Base-by-base conservation (phyloP, 73 alveolate species). In the Paramecium caudatum region DNA sequence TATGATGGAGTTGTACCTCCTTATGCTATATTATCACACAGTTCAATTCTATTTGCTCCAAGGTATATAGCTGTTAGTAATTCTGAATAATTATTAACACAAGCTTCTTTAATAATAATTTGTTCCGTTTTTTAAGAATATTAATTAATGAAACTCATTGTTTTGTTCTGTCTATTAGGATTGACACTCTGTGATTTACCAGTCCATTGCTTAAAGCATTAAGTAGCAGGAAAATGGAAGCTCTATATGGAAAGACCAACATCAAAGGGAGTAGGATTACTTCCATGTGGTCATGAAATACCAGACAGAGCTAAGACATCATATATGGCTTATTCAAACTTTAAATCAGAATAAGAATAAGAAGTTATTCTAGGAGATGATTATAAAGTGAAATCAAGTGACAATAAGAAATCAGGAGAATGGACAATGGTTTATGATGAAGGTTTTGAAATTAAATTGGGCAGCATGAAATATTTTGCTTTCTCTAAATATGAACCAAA, bases 1-100 rank as follows among this genome's bases (percentile, higher is more conserved):
- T 91, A 94, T 3, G 96, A 94, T 9, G 96, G 96, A 9, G 95
- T 94, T 1, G 93, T 87, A 9, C 96, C 95, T 46, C 91, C 95
- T 61, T 91, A 49, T 4, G 84, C 74, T 88, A 91, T 68, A 49
- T 94, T 94, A 91, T 82, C 92, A 49, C 96, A 94, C 47, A 94
- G 68, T 50, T 91, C 97, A 15, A 87, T 39, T 87, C 96, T 91
- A 63, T 91, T 90, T 34, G 97, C 96, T 33, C 96, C 96, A 50
- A 69, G 48, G n/a, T 82, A 88, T 19, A 62, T 48, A 6, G 96
- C 96, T 37, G 7, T 21, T 0, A 27, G 36, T 8, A 39, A 27
- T 39, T 70, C 16, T 33, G 17, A 39, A 23, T 70, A 70, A 43
- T 74, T 41, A 45, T 74, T 74, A 74, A 74, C 70, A 17, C 69